Percentiles rank a stretch among this genome's conserved stretches.
These are phyloP conservation scores for Echeveria elegans DNA, from an alignment of 164 flowering plant genomes.

Conservation along the genomic window DNA sequence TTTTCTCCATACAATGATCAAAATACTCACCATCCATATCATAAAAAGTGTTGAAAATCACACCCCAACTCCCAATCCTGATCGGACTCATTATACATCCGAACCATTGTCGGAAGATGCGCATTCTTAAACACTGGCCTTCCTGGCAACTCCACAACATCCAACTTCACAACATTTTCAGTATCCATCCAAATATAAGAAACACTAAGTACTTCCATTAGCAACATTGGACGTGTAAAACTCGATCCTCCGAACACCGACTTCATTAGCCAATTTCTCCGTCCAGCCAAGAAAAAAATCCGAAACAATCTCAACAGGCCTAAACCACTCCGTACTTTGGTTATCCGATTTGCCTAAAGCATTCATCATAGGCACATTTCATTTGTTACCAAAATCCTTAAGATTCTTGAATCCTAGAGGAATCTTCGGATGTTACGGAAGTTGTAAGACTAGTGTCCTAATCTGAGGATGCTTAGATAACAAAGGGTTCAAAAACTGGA, in stretches of 20 bases:
- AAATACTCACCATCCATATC: not conserved
- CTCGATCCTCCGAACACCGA: not conserved
- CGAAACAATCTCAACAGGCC: conserved; percentile 46
- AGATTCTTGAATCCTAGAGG: conserved; percentile 47
- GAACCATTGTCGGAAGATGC: not conserved
- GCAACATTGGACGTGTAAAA: not conserved
- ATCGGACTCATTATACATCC: not conserved
- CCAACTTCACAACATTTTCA: not conserved
- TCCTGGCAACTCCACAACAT: not conserved
- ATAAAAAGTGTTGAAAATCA: not conserved
- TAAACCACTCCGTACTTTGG: conserved; percentile 39
- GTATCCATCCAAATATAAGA: not conserved
- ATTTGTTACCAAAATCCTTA: conserved; percentile 29
- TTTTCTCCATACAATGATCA: not conserved
- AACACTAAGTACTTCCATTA: not conserved
- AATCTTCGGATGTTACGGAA: conserved; percentile 41
- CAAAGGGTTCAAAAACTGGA: conserved; percentile 35
- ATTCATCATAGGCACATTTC: conserved; percentile 21
- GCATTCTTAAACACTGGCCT: not conserved
- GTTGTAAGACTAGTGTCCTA: conserved; percentile 38
- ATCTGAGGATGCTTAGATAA: conserved; percentile 32
- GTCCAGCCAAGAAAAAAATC: conserved; percentile 11
- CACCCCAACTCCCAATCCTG: not conserved
- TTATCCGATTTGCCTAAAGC: conserved; percentile 24
- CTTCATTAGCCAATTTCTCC: not conserved